phyloP scores from a whole-genome alignment of 1,284 basidiomycete genomes.

The Naganishia sp. region DNA sequence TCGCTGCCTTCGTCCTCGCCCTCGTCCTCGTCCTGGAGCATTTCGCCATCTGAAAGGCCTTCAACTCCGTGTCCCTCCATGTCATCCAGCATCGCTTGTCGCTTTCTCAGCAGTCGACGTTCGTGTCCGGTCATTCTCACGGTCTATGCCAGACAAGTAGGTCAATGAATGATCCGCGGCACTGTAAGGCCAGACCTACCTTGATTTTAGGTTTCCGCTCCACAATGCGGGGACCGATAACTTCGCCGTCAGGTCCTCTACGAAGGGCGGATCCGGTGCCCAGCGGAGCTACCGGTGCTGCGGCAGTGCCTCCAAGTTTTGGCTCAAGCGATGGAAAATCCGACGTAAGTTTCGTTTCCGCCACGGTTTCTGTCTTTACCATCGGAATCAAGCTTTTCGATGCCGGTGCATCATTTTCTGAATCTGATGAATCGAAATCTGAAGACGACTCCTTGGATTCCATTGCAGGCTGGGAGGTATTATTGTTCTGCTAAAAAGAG shows the following conservation, averaged over 20 bases:
- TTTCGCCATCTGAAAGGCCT: conserved; percentile 27
- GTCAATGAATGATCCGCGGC: not conserved
- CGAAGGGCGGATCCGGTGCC: conserved; percentile 31
- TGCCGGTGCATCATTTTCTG: conserved; percentile 42
- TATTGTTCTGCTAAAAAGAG: conserved; percentile 6
- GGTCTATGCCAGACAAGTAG: not conserved
- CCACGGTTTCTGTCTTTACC: too few relatives aligned
- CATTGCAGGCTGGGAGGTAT: conserved; percentile 26
- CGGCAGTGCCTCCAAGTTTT: too few relatives aligned
- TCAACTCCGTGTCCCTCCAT: conserved; percentile 25
- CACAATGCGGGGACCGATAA: conserved; percentile 28
- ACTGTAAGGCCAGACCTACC: not conserved
- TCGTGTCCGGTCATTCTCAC: conserved; percentile 32
- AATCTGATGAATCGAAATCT: conserved; percentile 54
- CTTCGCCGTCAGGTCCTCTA: conserved; percentile 28
- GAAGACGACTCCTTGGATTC: conserved; percentile 40
- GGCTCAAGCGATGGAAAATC: too few relatives aligned
- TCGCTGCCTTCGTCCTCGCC: conserved; percentile 32
- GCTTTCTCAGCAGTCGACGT: conserved; percentile 27
- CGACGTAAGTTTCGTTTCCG: too few relatives aligned
- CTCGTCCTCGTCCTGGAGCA: conserved; percentile 30
- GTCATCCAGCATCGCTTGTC: conserved; percentile 34
- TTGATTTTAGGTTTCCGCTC: conserved; percentile 24
- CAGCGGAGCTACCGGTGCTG: conserved; percentile 9
- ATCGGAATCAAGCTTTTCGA: not conserved